Base-by-base conservation (phyloP, 371 early-diverging fungal species). In the Syncephalastrum contaminatum region DNA sequence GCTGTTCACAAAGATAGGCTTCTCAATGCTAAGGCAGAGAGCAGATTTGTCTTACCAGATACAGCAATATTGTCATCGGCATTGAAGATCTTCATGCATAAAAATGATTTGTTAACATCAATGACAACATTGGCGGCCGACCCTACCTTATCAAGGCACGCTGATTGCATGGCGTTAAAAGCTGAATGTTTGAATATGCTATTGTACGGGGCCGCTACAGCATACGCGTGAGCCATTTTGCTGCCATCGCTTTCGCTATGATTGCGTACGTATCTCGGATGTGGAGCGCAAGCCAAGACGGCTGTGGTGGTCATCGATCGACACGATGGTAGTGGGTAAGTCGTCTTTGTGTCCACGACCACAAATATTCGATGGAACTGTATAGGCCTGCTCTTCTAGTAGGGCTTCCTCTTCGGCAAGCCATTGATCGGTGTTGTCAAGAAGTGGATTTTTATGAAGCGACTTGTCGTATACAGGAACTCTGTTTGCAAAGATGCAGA, bases 141-240 rank as follows among this genome's bases (percentile, higher is more conserved):
- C 8, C 65, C 62, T 67, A 84, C 90, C 54, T 60, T 56, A 27
- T 81, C 69, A 24, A 84, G 72, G 58, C 87, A 87, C n/a, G 62
- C 65, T 2, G 86, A 80, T 55, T 90, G 91, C 25, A 88, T 73
- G 1, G 71, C 61, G 53, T 90, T 90, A 58, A 90, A 88, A 25
- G 59, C 12, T 0, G 58, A 61, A 61, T 82, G 88, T 7, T 64
- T 53, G 53, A 80, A 80, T n/a, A 80, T 48, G 6, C 45, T 48
- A 36, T 56, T 43, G 50, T 58, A 80, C 1, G 73, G 71, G 20
- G 43, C 48, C 18, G 71, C 79, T 77, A 58, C 18, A 2, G 10
- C 10, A 30, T 6, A 6, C 10, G 36, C 10, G 0, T 5, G 10
- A 30, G 36, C 10, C 13, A 42, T 22, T 46, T n/a, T 3, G 15